Base-by-base conservation (phyloP, 495 filamentous ascomycete species). In the Penicillium canariense region DNA sequence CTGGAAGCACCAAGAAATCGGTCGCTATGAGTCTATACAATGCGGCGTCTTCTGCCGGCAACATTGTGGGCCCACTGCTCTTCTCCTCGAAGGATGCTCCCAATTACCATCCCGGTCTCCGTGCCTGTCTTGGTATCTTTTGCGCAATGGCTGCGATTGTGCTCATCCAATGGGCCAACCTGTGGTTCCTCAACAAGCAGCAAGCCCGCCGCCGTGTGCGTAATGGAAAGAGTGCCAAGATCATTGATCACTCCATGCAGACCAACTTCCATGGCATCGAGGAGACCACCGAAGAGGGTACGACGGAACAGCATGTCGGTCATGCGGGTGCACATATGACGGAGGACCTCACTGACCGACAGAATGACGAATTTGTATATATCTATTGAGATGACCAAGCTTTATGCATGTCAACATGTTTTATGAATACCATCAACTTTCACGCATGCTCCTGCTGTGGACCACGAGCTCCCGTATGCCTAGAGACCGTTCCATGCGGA, bases 361-460 rank as follows among this genome's bases (percentile, higher is more conserved):
- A 84, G 70, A 86, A 87, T 60, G 82, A 86, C 57, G 83, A 87
- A 68, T 86, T 86, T 71, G 77, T 86, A 6, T 86, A 85, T 73
- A 79, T 86, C 50, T 83, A 85, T 18, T 53, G 27, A 51, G 15
- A 8, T 11, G 12, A 8, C 14, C 1, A 9, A 10, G 20, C 12
- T 1, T 9, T 14, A 14, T 30, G 12, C 8, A 0, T 23, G 3
- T 4, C n/a, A n/a, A 23, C 10, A 31, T 28, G 2, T 46, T 11
- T 28, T 7, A 12, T 27, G 9, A 17, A 15, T 3, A 30, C 23
- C 25, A 17, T 15, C 17, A 46, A 18, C 14, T 2, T 15, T 17
- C 34, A 38, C n/a, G n/a, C n/a, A 38, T 18, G 5, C 18, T 38
- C 10, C 12, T n/a, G n/a, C n/a, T n/a, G n/a, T n/a, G n/a, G n/a